Evolutionary conservation across 331 rosid genomes (phyloP).

Genomic region (Pyracantha coccinea): DNA sequence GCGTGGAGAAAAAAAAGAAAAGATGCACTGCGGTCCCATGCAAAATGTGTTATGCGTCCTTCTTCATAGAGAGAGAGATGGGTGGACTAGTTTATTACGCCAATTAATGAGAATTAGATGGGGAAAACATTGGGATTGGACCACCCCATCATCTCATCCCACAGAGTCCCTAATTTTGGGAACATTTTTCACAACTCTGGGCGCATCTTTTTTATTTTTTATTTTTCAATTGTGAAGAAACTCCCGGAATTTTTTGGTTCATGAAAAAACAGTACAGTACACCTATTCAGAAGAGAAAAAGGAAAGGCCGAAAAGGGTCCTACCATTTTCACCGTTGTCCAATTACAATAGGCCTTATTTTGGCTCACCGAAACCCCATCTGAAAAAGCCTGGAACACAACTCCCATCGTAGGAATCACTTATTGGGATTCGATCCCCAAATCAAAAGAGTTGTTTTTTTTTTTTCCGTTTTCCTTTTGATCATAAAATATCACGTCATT

Average conservation of each 20-base stretch:
- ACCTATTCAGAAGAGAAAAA: background rate
- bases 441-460: slow-evolving; percentile 1
- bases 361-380: slow-evolving; percentile 34
- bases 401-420: slow-evolving; percentile 39
- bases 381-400: slow-evolving; percentile 58
- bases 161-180: slow-evolving; percentile 47
- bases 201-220: too few relatives aligned
- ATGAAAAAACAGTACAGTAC: background rate
- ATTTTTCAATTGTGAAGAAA: background rate
- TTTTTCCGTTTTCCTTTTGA: background rate
- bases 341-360: background rate
- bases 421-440: slow-evolving; percentile 44
- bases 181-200: slow-evolving; percentile 34
- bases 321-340: background rate
- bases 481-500: background rate
- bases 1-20: slow-evolving; percentile 37
- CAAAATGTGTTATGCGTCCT: background rate
- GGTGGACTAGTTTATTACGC: slow-evolving; percentile 61
- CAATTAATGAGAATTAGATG: slow-evolving; percentile 64
- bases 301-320: background rate
- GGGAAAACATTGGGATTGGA: slow-evolving; percentile 35
- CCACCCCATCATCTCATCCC: slow-evolving; percentile 72
- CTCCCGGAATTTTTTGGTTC: background rate
- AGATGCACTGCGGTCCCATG: slow-evolving; percentile 48
- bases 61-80: slow-evolving; percentile 8